Evolutionary conservation across 2,329 filamentous ascomycete genomes (phyloP), one percentile per base, ranked within the genome.

Genomic region (Neonectria hederae): DNA sequence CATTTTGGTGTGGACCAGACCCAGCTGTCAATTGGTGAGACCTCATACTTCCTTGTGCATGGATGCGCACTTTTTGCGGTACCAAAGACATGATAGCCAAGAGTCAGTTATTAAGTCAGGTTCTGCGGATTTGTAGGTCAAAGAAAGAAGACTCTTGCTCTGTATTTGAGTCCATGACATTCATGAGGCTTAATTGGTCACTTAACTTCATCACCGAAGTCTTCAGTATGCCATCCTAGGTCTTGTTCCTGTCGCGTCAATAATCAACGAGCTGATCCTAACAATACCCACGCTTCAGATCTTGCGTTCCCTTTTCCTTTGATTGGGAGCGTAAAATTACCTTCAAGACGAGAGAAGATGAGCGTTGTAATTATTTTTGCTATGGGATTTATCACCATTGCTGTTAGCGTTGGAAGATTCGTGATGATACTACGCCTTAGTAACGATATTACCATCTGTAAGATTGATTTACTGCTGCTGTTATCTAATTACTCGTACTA

Each of bases 1-100:
- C 68, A 4, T 73, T 73, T 35, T 73, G 69, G 72, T 74, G 72
- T 10, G 71, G 71, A 9, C 26, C 60, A 3, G 45, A 74, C 9
- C 64, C 63, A 5, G 62, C 68, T 3, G 59, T 68, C n/a, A 73
- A 73, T 55, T 74, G 71, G 71, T 67, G 19, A 2, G 49, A 62
- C 17, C 11, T 9, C 21, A 24, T 17, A 4, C 5, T 14, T 24
- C 17, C 28, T 56, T 9, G 19, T 42, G 13, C 35, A 2, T n/a
- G 21, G 7, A 14, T 17, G 19, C 11, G 11, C 1, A 17, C 2
- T 14, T 13, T 1, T n/a, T 48, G 8, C 45, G 8, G 8, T 26
- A 8, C 9, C 45, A 28, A 28, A 13, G 21, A 5, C 10, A 8
- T 10, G 9, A 11, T 28, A n/a, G 6, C 8, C 24, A 19, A 10